Evolutionary conservation across 1,139 yeast species (phyloP).

Genomic region (Williopsis jadinii): DNA sequence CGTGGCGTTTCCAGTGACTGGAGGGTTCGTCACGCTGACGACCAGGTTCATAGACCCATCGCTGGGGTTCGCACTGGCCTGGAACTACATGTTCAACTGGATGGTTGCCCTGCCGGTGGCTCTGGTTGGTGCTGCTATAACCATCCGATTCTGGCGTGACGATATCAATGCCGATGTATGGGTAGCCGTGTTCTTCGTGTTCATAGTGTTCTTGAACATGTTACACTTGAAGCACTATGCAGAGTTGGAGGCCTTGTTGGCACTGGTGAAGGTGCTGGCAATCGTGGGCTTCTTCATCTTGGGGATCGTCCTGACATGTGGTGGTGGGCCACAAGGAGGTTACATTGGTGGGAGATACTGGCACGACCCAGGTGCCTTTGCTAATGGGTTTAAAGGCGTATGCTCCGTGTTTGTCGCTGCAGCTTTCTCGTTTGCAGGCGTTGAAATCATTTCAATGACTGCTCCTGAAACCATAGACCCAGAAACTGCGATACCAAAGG

Average conservation of each 20-base stretch:
- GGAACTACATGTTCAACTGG: constrained; percentile 71
- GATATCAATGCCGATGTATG: constrained; percentile 55
- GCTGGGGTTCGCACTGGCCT: constrained; percentile 71
- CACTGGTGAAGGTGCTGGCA: constrained; percentile 55
- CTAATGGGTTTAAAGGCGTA: constrained; percentile 54
- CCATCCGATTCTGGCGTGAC: constrained; percentile 61
- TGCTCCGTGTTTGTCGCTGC: constrained; percentile 47
- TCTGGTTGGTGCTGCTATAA: constrained; percentile 65
- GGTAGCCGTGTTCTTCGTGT: constrained; percentile 57
- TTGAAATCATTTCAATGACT: constrained; percentile 77
- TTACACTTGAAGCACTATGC: constrained; percentile 56
- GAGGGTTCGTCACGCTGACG: constrained; percentile 65
- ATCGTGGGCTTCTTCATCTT: constrained; percentile 61
- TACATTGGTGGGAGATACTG: constrained; percentile 52
- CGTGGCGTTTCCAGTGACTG: constrained; percentile 61
- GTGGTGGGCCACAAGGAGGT: constrained; percentile 48
- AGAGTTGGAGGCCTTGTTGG: constrained; percentile 51
- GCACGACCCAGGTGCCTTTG: constrained; percentile 52
- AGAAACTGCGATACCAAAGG: constrained; percentile 57
- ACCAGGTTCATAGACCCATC: constrained; percentile 64
- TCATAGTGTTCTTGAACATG: constrained; percentile 49
- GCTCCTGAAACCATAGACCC: constrained; percentile 85
- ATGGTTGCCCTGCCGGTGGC: constrained; percentile 63
- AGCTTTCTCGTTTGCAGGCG: constrained; percentile 52
- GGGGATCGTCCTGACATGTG: constrained; percentile 58